Evolutionary conservation across 495 filamentous ascomycete genomes (phyloP).

Genomic region (Neohortaea acidophila): DNA sequence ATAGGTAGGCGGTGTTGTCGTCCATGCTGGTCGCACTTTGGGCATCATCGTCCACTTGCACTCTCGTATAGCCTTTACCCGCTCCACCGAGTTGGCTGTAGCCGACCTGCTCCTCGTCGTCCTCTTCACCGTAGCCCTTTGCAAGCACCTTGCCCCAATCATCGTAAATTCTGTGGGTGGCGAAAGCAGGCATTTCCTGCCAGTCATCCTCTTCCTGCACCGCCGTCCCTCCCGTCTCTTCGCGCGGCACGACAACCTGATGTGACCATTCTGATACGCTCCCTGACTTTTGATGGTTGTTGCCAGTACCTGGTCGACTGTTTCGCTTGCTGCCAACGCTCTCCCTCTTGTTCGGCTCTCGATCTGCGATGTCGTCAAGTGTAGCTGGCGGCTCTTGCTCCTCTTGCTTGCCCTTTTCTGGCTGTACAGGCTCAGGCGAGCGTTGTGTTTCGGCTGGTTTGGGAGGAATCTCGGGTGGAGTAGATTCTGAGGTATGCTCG

Average conservation of each 20-base stretch:
- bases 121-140: slow-evolving; percentile 48
- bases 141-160: slow-evolving; percentile 81
- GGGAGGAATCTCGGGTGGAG: no score
- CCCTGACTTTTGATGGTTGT: no score
- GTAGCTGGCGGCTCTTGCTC: no score
- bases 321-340: no score
- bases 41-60: slow-evolving; percentile 86
- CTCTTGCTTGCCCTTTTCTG: no score
- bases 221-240: slow-evolving; percentile 23
- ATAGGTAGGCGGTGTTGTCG: slow-evolving; percentile 91
- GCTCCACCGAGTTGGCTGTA: slow-evolving; percentile 71
- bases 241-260: slow-evolving; percentile 50
- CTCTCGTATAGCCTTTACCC: slow-evolving; percentile 84
- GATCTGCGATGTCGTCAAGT: no score
- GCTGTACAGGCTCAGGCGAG: no score
- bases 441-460: no score
- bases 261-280: slow-evolving; percentile 80
- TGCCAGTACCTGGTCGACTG: background rate
- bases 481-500: no score
- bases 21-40: slow-evolving; percentile 91
- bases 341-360: no score
- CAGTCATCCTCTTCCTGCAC: slow-evolving; percentile 51
- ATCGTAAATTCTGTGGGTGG: slow-evolving; percentile 85
- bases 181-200: slow-evolving; percentile 88
- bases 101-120: slow-evolving; percentile 53